Evolutionary conservation across 129 eudicot genomes (phyloP).

Genomic region (Escallonia rubra): DNA sequence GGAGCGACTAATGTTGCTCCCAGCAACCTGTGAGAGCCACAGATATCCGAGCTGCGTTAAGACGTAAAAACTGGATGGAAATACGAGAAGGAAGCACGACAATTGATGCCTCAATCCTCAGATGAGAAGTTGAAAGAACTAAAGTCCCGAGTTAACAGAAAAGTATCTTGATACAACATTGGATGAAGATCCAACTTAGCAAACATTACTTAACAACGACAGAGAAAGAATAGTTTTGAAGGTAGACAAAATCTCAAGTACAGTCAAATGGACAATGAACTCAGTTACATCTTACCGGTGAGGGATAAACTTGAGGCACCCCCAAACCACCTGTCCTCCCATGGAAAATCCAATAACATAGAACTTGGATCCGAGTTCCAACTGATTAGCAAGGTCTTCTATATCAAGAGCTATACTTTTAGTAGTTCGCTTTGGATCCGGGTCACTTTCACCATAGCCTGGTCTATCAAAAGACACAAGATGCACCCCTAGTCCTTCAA

Average conservation of each 20-base stretch:
- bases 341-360: slow-evolving; percentile 67
- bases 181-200: too few relatives aligned
- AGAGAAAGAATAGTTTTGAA: background rate
- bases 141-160: background rate
- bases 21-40: slow-evolving; percentile 35
- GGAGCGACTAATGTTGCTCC: slow-evolving; percentile 76
- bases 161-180: background rate
- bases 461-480: slow-evolving; percentile 74
- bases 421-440: slow-evolving; percentile 62
- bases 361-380: slow-evolving; percentile 63
- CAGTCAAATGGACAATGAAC: too few relatives aligned
- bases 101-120: background rate
- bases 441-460: slow-evolving; percentile 90
- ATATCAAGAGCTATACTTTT: slow-evolving; percentile 57
- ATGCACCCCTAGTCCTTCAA: slow-evolving; percentile 49
- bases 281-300: slow-evolving; percentile 39
- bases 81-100: background rate
- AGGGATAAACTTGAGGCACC: slow-evolving; percentile 68
- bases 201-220: background rate
- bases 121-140: background rate
- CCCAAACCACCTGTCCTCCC: slow-evolving; percentile 83
- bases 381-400: slow-evolving; percentile 67
- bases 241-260: background rate
- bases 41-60: background rate
- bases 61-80: background rate